Conservation (phyloP, 352 stramenopile genomes). For the Nothophytophthora sp. region DNA sequence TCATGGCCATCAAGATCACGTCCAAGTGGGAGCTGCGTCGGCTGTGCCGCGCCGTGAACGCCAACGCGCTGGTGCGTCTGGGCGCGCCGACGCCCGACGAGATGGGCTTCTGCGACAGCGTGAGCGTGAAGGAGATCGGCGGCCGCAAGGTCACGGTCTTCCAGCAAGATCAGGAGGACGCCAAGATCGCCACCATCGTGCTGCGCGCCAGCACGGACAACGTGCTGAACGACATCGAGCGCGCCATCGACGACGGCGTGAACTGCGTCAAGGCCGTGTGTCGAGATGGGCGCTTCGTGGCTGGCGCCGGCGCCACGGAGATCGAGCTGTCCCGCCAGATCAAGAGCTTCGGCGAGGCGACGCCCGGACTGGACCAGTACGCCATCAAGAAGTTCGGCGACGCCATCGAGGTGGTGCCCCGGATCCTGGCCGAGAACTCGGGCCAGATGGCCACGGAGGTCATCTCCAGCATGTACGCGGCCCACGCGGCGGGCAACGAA, state of each 20-base stretch:
- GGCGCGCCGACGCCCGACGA: slow-evolving; percentile 97
- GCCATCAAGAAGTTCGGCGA: slow-evolving; percentile 99
- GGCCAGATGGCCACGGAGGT: slow-evolving; percentile 95
- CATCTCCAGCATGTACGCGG: slow-evolving; percentile 94
- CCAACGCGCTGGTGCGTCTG: slow-evolving; percentile 97
- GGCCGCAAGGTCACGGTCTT: slow-evolving; percentile 97
- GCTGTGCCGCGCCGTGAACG: slow-evolving; percentile 96
- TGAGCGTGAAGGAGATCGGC: slow-evolving; percentile 95
- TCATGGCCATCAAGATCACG: slow-evolving; percentile 97
- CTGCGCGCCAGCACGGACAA: slow-evolving; percentile 94
- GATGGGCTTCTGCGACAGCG: slow-evolving; percentile 95
- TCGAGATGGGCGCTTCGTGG: slow-evolving; percentile 95
- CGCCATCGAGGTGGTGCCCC: slow-evolving; percentile 97
- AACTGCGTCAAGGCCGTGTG: slow-evolving; percentile 96
- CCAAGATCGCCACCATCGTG: slow-evolving; percentile 97
- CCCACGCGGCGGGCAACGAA: slow-evolving; percentile 93
- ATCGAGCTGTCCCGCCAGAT: slow-evolving; percentile 96
- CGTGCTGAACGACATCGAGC: slow-evolving; percentile 98
- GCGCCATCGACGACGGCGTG: slow-evolving; percentile 98
- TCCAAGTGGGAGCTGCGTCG: slow-evolving; percentile 99
- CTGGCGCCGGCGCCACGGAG: slow-evolving; percentile 95
- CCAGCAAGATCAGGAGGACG: slow-evolving; percentile 92
- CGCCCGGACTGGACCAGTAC: slow-evolving; percentile 98
- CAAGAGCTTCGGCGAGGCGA: slow-evolving; percentile 94
- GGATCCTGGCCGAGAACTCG: slow-evolving; percentile 98